Evolutionary conservation across 306 rosid species (phyloP), one percentile per base, ranked within the genome.

Genomic region (Quercus aquifolioides): DNA sequence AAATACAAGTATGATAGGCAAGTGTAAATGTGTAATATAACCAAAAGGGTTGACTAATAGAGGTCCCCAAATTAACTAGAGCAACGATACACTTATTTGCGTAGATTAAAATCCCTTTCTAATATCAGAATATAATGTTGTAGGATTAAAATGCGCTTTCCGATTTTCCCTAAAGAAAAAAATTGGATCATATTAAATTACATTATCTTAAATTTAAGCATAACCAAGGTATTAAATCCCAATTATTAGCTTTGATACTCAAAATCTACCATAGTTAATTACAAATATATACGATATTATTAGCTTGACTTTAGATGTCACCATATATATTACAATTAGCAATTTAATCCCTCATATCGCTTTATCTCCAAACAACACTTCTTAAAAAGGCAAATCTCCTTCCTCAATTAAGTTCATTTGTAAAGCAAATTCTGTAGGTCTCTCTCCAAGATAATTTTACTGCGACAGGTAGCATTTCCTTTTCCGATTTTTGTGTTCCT

Each of bases 391-490:
- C 46, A 33, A 31, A 65, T 31, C 21, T 65, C 23, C 46, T 65
- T 33, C 21, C 21, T 15, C 21, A 28, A 14, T 33, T 5, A 33
- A 63, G 41, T 63, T 58, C 21, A 20, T 57, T 6, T 5, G 23
- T 2, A 8, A 58, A 64, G 69, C 71, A 9, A 62, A 54, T 60
- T 81, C 35, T 28, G 70, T 1, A 33, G 19, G 35, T 28, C 69
- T 81, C 28, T 58, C 49, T 3, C 6, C 65, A 85, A 83, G 89
- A 84, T 33, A 33, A 33, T 59, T 64, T 74, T 76, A 13, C 76
- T 83, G 43, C 58, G 69, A 71, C 85, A 85, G 83, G 91, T 88
- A 59, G 12, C 20, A 11, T 33, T 21, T 73, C 23, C 11, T 21
- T 57, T 46, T 41, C 6, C 52, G 5, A 5, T 69, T 15, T 41